Base-by-base conservation (phyloP, 345 rosid species). In the Limnanthes douglasii region DNA sequence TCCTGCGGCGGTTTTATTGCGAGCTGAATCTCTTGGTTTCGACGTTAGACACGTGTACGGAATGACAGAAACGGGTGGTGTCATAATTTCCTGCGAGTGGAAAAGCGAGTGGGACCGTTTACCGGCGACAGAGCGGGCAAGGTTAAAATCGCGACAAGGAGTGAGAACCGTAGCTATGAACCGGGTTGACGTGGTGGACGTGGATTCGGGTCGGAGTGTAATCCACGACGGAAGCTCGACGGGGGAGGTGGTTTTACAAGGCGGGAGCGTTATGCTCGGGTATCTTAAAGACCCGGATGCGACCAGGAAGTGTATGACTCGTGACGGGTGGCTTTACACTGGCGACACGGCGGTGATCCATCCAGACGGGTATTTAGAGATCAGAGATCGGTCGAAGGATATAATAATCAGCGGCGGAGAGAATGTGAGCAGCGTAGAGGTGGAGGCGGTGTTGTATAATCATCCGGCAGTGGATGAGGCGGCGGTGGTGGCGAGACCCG, bases 321-420 rank as follows among this genome's bases (percentile, higher is more conserved):
- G 53, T 1, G 66, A 63, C 23, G 83, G 82, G 0, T 77, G 88
- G 88, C 57, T 77, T 21, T 54, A 61, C 12, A 61, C 66, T 0
- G 82, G 88, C n/a, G 88, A 73, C 16, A 38, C 68, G 1, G 83
- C 64, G 1, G 88, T 78, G 22, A 68, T 64, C 13, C 79, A 78
- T 31, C 34, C 62, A 0, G 73, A 77, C 36, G 73, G 78, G 17
- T 73, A 70, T 50, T 35, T 77, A 23, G 86, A 77, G 41, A 60
- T 69, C 18, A 67, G 69, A 48, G 86, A 77, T 43, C 37, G 78
- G 17, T 62, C 58, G 12, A 77, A 77, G 57, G 86, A 77, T 50
- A 60, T 69, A 20, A 65, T 73, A 11, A 69, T 72, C 24, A 60
- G 77, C 1, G 82, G 86, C 3, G 86, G 86, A 29, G 86, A 77